Conservation (phyloP, 2,329 filamentous ascomycete species). For the Hymenoscyphus linearis region DNA sequence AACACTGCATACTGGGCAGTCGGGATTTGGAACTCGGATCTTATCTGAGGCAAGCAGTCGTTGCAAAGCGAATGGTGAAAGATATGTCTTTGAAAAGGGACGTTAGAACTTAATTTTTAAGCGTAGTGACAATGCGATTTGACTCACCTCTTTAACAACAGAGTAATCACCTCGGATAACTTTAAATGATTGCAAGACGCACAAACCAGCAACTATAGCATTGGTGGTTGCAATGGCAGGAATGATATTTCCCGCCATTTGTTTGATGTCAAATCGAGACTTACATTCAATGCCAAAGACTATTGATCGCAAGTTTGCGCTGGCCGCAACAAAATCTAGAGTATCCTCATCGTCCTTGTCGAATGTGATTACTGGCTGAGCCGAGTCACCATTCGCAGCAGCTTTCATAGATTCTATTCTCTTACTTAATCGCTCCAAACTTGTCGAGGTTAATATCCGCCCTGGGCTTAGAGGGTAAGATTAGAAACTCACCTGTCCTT, state of each 20-base stretch:
- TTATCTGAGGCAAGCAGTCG: constrained; percentile 54
- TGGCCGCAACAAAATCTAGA: constrained; percentile 86
- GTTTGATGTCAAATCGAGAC: constrained; percentile 94
- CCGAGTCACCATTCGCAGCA: constrained; percentile 39
- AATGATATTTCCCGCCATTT: constrained; percentile 99
- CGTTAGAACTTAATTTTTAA: background rate
- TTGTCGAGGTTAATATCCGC: constrained; percentile 27
- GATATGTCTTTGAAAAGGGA: constrained; percentile 55
- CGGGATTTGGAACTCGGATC: constrained; percentile 63
- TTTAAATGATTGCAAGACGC: constrained; percentile 89
- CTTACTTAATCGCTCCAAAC: constrained; percentile 69
- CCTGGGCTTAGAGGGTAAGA: background rate
- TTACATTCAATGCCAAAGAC: constrained; percentile 86
- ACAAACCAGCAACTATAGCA: constrained; percentile 88
- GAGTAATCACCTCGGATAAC: constrained; percentile 68
- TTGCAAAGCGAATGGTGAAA: constrained; percentile 61
- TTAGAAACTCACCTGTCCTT: constrained; percentile 54
- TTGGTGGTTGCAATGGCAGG: constrained; percentile 98
- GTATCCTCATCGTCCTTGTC: constrained; percentile 97
- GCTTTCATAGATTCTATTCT: constrained; percentile 62
- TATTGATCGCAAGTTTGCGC: constrained; percentile 80
- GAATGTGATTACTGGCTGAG: constrained; percentile 69
- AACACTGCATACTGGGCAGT: constrained; percentile 79
- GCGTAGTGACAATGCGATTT: background rate
- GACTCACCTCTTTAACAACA: constrained; percentile 65